Percentiles rank a stretch among this genome's conserved stretches.
Evolutionary conservation across 2,329 filamentous ascomycete genomes (phyloP).

Genomic region (Cytospora piceae): DNA sequence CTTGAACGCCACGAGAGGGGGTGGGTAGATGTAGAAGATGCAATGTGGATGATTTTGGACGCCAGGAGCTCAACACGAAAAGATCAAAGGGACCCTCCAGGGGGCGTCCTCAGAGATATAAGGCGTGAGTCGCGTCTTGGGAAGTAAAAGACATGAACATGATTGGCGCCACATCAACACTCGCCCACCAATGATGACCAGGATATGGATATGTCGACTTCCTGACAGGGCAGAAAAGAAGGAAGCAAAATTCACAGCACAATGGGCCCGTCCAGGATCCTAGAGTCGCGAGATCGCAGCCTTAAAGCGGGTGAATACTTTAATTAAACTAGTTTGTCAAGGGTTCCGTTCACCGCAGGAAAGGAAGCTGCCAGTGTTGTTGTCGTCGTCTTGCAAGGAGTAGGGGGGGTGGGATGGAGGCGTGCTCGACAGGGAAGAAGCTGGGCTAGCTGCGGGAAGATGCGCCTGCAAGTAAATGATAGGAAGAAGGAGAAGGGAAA

Average conservation of each 20-base stretch:
- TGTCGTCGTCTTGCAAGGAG: conserved; percentile 43
- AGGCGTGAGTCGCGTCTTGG: conserved; percentile 47
- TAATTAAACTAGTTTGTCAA: conserved; percentile 45
- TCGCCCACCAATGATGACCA: conserved; percentile 10
- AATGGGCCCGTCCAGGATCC: conserved; percentile 34
- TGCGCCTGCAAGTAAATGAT: conserved; percentile 38
- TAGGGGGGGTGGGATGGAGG: conserved; percentile 37
- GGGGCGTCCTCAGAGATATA: conserved; percentile 34
- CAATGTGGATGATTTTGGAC: conserved; percentile 13
- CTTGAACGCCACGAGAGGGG: conserved; percentile 13
- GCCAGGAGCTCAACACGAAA: conserved; percentile 21
- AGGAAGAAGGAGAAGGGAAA: conserved; percentile 27
- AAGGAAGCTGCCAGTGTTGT: conserved; percentile 44
- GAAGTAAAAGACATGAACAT: conserved; percentile 44
- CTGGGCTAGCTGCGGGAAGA: conserved; percentile 44
- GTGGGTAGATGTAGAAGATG: conserved; percentile 12
- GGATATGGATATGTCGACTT: conserved; percentile 13
- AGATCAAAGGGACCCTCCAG: conserved; percentile 26
- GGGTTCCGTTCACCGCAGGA: conserved; percentile 40
- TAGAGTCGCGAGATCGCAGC: conserved; percentile 24
- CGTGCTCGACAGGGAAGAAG: conserved; percentile 39
- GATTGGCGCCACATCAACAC: conserved; percentile 45
- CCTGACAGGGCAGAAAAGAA: conserved; percentile 37
- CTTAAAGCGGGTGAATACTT: conserved; percentile 41
- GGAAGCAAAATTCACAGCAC: conserved; percentile 30